Evolutionary conservation across 2,329 filamentous ascomycete species (phyloP), one percentile per base, ranked within the genome.

Genomic region (Neofusicoccum parvum): DNA sequence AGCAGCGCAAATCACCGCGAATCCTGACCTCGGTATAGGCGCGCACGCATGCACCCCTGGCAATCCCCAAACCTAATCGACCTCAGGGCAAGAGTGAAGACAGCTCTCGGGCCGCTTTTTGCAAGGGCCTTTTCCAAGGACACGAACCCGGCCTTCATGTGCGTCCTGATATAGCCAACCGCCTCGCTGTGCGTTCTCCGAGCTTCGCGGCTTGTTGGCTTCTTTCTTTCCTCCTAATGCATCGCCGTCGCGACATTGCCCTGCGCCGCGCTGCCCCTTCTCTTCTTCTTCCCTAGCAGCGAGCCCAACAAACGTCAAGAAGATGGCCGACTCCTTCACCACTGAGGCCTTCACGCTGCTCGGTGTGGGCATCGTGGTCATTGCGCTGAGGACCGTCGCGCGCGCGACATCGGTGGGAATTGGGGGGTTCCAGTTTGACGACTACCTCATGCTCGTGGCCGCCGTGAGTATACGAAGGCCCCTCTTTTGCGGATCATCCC

Each of bases 381-480:
- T 67, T 37, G 34, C 68, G 15, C 50, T 72, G 27, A 60, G 68
- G 34, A 68, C 67, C 20, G 66, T 68, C 60, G 69, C 69, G 5
- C 67, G 68, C 23, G 41, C 69, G 27, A 62, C 56, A 23, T 67
- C 66, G 37, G 69, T 70, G 15, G 67, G 69, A 7, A 34, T 69
- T 56, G 64, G 66, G 41, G 60, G 66, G 20, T 65, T 71, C 46
- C 67, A 62, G 17, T 45, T 62, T 41, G 69, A 71, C 23, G 69
- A 70, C 48, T 70, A 70, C 50, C 50, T 70, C 34, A 70, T 71
- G 53, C 68, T 67, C 68, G n/a, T 67, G 27, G 69, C 70, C 39
- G 43, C 68, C 27, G 68, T 71, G 12, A 6, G 67, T 60, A 20
- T 39, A 39, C 37, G 14, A 39, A 11, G 11, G 10, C 37, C 14